Evolutionary conservation across 345 rosid species (phyloP).

Genomic region (Pelargonium nanum): DNA sequence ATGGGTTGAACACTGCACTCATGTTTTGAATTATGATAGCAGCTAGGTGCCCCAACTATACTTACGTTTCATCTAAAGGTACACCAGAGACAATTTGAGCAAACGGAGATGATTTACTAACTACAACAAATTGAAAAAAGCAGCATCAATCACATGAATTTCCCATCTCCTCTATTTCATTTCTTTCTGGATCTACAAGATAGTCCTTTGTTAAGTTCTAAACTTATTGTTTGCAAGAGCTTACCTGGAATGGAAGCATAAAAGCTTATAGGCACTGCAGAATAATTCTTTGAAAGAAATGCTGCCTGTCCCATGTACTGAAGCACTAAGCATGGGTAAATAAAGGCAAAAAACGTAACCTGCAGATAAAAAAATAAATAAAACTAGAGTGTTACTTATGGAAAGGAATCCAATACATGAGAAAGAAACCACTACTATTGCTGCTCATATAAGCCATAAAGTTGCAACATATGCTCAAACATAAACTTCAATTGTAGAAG

Average conservation of each 20-base stretch:
- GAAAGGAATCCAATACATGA: slow-evolving; percentile 4
- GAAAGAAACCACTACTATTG: not conserved
- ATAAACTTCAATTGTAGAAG: not conserved
- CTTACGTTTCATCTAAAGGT: no score
- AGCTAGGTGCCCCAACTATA: not conserved
- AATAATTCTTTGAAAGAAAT: slow-evolving; percentile 69
- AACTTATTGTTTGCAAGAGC: slow-evolving; percentile 1
- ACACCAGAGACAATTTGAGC: no score
- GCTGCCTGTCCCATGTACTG: slow-evolving; percentile 99
- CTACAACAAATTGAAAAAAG: no score
- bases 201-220: not conserved
- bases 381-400: slow-evolving; percentile 6
- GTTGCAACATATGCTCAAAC: not conserved
- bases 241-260: slow-evolving; percentile 86
- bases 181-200: not conserved
- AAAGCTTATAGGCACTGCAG: slow-evolving; percentile 52
- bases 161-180: no score
- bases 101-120: no score
- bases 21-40: not conserved
- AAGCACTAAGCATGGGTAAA: slow-evolving; percentile 89
- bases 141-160: no score
- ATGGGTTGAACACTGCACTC: not conserved
- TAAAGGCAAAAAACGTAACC: slow-evolving; percentile 63
- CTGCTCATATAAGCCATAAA: not conserved
- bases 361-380: slow-evolving; percentile 26